These are phyloP conservation scores for Mucuna pruriens DNA, from an alignment of 306 rosid species.

Conservation along the genomic window DNA sequence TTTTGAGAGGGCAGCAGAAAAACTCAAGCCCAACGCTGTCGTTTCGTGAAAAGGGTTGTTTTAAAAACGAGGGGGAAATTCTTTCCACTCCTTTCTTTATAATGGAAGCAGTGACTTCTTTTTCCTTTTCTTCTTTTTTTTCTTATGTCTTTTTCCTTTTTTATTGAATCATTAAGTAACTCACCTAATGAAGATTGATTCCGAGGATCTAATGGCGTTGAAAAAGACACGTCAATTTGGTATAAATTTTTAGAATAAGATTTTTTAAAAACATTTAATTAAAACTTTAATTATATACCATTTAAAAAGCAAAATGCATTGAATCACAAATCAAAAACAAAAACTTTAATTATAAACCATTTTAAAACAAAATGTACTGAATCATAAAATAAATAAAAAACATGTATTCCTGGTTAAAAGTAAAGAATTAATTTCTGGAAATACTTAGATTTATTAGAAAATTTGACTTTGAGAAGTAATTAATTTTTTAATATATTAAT, in stretches of 20 bases:
- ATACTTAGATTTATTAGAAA: too few species aligned
- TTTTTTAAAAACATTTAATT: neutral
- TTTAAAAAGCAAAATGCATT: neutral
- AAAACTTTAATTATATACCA: neutral
- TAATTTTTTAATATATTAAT: too few species aligned
- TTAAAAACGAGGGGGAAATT: neutral
- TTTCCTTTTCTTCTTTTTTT: neutral
- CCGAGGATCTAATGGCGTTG: neutral
- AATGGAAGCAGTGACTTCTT: neutral
- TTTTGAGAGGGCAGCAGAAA: neutral
- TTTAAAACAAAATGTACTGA: neutral
- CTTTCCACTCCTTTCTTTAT: neutral
- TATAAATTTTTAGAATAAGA: neutral
- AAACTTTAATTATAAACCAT: neutral
- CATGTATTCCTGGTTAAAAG: too few species aligned
- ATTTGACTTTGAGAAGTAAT: too few species aligned
- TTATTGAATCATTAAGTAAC: neutral
- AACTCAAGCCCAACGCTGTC: conserved; percentile 44
- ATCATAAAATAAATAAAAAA: neutral
- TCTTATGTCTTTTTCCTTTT: neutral
- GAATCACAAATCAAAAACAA: too few species aligned
- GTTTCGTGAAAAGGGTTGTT: conserved; percentile 1
- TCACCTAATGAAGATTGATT: neutral
- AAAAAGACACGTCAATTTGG: neutral
- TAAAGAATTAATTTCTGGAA: too few species aligned